These are phyloP conservation scores for Ogataea saltuana DNA, from an alignment of 805 yeast species.

Conservation along the genomic window DNA sequence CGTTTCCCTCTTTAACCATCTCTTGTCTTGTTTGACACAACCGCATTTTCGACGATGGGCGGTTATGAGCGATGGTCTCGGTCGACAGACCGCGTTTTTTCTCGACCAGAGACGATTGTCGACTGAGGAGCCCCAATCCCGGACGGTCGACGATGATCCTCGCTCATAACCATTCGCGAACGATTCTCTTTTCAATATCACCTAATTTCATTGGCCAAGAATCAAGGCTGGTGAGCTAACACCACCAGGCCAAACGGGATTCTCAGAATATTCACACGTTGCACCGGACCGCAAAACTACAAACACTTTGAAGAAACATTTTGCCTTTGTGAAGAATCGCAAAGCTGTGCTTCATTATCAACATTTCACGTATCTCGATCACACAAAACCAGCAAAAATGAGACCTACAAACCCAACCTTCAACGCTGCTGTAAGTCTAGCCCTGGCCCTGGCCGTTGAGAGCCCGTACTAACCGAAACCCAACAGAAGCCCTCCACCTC, in stretches of 20 bases:
- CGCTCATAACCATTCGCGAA: conserved; percentile 3
- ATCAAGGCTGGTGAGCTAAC: conserved; percentile 3
- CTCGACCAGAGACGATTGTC: no score
- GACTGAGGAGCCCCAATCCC: no score
- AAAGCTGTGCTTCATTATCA: background rate
- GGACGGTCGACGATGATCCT: no score
- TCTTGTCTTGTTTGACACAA: no score
- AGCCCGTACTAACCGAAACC: background rate
- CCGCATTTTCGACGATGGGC: no score
- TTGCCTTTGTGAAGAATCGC: no score
- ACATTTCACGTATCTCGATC: background rate
- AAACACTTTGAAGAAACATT: background rate
- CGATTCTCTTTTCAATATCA: conserved; percentile 7
- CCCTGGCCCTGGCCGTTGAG: background rate
- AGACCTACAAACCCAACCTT: conserved; percentile 50
- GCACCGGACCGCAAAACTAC: background rate
- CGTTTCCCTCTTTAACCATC: no score
- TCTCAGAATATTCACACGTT: conserved; percentile 1
- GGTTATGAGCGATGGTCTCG: no score
- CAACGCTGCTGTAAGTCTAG: conserved; percentile 46
- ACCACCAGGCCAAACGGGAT: background rate
- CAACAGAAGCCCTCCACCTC: conserved; percentile 12
- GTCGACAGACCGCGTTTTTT: no score
- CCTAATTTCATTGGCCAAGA: conserved; percentile 6
- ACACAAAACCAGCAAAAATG: conserved; percentile 35